Percentiles rank a stretch among this genome's conserved stretches.
These are phyloP conservation scores for Lactuca sativa DNA, from an alignment of 129 eudicot genomes.

Conservation along the genomic window DNA sequence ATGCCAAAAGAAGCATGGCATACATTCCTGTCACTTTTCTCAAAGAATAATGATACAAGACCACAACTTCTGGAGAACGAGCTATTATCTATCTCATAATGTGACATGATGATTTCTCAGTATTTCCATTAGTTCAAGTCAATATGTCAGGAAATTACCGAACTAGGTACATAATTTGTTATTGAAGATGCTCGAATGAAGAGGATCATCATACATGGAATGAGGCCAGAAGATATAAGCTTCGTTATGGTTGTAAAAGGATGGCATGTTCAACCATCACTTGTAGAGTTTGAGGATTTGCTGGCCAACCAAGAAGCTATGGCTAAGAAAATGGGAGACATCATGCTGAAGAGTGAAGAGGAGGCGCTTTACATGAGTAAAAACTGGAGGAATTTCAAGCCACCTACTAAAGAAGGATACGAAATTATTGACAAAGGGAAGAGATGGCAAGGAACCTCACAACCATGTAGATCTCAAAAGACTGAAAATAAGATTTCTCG, in stretches of 20 bases:
- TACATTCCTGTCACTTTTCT: slow-evolving; percentile 15
- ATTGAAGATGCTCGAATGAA: slow-evolving; percentile 14
- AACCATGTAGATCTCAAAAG: background rate
- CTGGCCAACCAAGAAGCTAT: slow-evolving; percentile 23
- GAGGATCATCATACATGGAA: background rate
- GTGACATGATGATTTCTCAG: background rate
- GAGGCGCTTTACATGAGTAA: slow-evolving; percentile 10
- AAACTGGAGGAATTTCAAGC: slow-evolving; percentile 5
- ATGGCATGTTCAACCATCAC: background rate
- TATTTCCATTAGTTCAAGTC: slow-evolving; percentile 8
- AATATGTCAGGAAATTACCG: slow-evolving; percentile 12
- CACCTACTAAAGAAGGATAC: background rate
- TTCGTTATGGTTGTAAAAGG: too few relatives aligned
- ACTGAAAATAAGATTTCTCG: too few relatives aligned
- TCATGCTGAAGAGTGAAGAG: background rate
- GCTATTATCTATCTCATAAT: slow-evolving; percentile 13
- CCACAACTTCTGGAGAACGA: slow-evolving; percentile 28
- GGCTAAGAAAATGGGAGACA: slow-evolving; percentile 29
- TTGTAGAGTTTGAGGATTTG: slow-evolving; percentile 22
- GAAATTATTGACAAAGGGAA: background rate
- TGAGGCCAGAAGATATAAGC: background rate
- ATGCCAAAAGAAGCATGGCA: slow-evolving; percentile 35
- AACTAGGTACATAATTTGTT: slow-evolving; percentile 13
- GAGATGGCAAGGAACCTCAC: background rate
- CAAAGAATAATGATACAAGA: slow-evolving; percentile 25